Base-by-base conservation (phyloP, 2,329 filamentous ascomycete genomes). In the Exophiala alcalophila region DNA sequence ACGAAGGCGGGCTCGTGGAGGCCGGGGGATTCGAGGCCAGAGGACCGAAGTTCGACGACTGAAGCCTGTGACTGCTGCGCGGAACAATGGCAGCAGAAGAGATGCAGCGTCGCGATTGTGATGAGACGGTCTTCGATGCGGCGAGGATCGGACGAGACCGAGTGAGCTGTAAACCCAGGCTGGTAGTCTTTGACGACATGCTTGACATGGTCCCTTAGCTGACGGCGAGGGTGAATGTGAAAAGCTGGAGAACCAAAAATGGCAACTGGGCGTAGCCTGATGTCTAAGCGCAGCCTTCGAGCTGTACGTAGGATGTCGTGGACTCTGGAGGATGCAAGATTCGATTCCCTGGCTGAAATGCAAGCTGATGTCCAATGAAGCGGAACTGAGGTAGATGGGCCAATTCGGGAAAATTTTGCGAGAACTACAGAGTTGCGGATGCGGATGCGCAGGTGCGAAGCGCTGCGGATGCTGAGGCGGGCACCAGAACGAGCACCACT, bases 1-100 rank as follows among this genome's bases (percentile, higher is more conserved):
- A 53, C 16, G 46, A 42, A 25, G 51, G 40, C n/a, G 49, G 32
- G 8, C 15, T 31, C 12, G 45, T 39, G 10, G 49, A 36, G n/a
- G 35, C 20, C 10, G 38, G 25, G 12, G 43, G 45, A 39, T 43
- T 40, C 8, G 41, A 37, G 26, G 40, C 44, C 23, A 49, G 19
- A 7, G 37, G 37, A 16, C 32, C 15, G 23, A 44, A 35, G 19
- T 37, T 36, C 15, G 37, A 49, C 38, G 43, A 31, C 28, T 14
- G 44, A 12, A 39, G 24, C 23, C 32, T 25, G 15, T 24, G 34
- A 27, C 19, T 56, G 35, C 18, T 57, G 39, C 14, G 59, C 60
- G 15, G 60, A 34, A 40, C 18, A 19, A 50, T 35, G 24, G 38
- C 36, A 18, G 32, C 36, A 21, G 50, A 47, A 6, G 50, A 52